Conservation (phyloP, 352 stramenopile species). For the Pythium vanterpoolii region DNA sequence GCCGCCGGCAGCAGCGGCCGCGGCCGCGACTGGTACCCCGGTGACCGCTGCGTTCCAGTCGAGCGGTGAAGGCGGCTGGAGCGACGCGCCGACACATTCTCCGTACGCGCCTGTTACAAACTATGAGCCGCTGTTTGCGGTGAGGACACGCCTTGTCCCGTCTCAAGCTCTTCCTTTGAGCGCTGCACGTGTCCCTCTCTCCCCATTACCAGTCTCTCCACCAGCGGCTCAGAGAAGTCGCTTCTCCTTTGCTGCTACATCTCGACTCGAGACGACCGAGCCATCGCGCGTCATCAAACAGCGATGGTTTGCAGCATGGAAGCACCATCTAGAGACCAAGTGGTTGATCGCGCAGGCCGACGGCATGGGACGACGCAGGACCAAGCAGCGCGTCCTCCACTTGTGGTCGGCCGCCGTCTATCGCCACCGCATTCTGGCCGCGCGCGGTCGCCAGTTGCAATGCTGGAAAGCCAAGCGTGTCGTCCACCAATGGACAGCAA, state of each 20-base stretch:
- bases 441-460: not conserved
- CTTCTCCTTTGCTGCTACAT: not conserved
- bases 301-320: conserved; percentile 13
- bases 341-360: not conserved
- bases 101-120: conserved; percentile 3
- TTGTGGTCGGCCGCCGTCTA: conserved; percentile 9
- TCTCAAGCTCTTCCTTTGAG: not conserved
- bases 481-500: not conserved
- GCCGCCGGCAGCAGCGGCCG: conserved; percentile 3
- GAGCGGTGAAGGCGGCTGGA: conserved; percentile 13
- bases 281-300: not conserved
- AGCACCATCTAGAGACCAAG: conserved; percentile 2
- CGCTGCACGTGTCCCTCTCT: conserved; percentile 6
- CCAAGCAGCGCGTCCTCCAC: not conserved
- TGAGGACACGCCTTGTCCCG: not conserved
- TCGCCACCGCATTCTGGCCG: not conserved
- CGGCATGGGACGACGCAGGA: not conserved
- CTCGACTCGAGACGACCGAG: not conserved
- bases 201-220: not conserved
- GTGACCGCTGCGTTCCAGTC: conserved; percentile 2
- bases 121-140: not conserved
- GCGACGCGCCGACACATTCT: not conserved
- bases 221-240: not conserved
- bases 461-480: conserved; percentile 4
- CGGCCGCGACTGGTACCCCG: not conserved